Percentiles rank a stretch among this genome's conserved stretches.
Conservation (phyloP, 1,284 basidiomycete genomes). For the Hymenochaete sp. region DNA sequence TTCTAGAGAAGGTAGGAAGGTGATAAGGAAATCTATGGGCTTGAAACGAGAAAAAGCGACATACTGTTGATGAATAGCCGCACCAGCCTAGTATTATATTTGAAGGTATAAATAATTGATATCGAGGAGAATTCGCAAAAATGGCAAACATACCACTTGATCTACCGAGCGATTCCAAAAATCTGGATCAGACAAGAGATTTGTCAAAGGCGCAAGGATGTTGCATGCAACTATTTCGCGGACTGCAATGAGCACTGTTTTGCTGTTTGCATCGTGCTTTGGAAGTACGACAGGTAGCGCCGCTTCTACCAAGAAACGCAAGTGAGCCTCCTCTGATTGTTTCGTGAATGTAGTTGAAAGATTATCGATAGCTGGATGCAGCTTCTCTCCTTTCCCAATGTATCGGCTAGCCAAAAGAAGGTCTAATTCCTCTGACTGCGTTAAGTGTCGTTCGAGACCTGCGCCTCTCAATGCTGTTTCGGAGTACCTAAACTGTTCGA, state of each 20-base stretch:
- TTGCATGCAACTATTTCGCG: constrained; percentile 80
- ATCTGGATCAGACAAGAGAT: constrained; percentile 89
- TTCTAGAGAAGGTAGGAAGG: constrained; percentile 34
- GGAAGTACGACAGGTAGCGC: constrained; percentile 70
- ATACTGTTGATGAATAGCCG: constrained; percentile 84
- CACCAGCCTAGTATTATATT: constrained; percentile 55
- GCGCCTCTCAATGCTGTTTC: constrained; percentile 74
- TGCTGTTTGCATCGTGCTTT: constrained; percentile 63
- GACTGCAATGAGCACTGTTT: constrained; percentile 62
- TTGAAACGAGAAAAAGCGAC: constrained; percentile 25
- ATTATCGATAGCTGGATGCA: constrained; percentile 78
- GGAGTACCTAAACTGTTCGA: constrained; percentile 88
- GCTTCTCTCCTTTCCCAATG: constrained; percentile 51
- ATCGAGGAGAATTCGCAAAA: neutral
- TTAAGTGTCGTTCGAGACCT: constrained; percentile 65
- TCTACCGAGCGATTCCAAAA: constrained; percentile 94
- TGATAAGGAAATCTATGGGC: constrained; percentile 2
- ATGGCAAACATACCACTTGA: constrained; percentile 57
- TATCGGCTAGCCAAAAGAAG: constrained; percentile 76
- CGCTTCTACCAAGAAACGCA: constrained; percentile 62
- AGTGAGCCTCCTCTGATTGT: constrained; percentile 82
- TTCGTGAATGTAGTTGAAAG: constrained; percentile 81
- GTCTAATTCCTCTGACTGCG: constrained; percentile 82
- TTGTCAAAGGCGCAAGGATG: constrained; percentile 80
- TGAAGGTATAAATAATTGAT: constrained; percentile 16